phyloP scores from a whole-genome alignment of 2,329 filamentous ascomycete genomes.

The Talaromyces piceae region DNA sequence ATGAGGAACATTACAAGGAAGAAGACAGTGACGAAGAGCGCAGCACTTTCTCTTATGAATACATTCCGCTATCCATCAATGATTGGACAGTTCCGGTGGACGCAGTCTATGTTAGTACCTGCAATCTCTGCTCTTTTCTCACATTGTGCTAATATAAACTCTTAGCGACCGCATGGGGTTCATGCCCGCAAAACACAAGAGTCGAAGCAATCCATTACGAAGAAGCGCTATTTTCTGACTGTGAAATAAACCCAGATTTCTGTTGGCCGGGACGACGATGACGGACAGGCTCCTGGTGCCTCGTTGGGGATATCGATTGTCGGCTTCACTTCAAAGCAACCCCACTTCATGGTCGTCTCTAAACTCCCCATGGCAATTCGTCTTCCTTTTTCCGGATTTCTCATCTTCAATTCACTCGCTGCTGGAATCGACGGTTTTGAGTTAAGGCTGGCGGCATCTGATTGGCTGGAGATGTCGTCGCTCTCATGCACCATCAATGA shows the following conservation, averaged over 20 bases:
- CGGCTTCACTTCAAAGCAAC: too few species aligned
- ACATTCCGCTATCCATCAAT: conserved; percentile 10
- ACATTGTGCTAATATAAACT: not conserved
- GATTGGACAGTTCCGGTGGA: conserved; percentile 11
- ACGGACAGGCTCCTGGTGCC: too few species aligned
- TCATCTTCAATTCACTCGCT: not conserved
- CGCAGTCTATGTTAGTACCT: conserved; percentile 9
- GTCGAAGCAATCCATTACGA: conserved; percentile 4
- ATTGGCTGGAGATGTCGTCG: not conserved
- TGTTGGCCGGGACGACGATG: too few species aligned
- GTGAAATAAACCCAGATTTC: too few species aligned
- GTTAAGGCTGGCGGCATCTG: not conserved
- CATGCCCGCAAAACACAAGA: conserved; percentile 7
- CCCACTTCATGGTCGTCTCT: too few species aligned
- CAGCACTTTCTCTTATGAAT: conserved; percentile 10
- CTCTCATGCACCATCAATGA: not conserved
- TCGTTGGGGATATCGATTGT: too few species aligned
- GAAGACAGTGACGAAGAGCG: conserved; percentile 5
- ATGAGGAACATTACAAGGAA: not conserved
- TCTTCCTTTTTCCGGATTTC: not conserved
- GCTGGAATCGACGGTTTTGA: not conserved
- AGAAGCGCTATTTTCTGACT: conserved; percentile 9
- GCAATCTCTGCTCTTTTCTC: not conserved
- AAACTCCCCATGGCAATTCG: too few species aligned
- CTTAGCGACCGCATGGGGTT: conserved; percentile 11